Evolutionary conservation across 2,329 filamentous ascomycete species (phyloP), one percentile per base, ranked within the genome.

Genomic region (Sarocladiaceae sp.): DNA sequence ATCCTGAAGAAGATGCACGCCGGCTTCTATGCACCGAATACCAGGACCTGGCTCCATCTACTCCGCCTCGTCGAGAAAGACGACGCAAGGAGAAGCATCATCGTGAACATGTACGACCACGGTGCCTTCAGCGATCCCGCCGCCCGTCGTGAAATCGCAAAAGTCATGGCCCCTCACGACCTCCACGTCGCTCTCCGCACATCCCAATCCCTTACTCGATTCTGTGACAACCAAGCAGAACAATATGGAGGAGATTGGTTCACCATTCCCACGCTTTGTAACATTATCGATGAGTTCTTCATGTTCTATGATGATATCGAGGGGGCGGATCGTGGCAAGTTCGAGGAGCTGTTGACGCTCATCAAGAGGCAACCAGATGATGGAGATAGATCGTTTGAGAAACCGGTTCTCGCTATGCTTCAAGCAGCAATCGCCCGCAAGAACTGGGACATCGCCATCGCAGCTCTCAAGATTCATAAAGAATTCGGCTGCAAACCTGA

Each of bases 1-100:
- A 63, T 69, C 1, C 58, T 79, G 15, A 56, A 61, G 15, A 63
- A 67, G 53, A 79, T 80, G 76, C 54, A 64, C 22, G 51, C 56
- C 6, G 63, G 65, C 12, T 70, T 66, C 46, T 66, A 70, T 40
- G 55, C 57, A 25, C 74, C 76, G 3, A 72, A 77, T 46, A 60
- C 72, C 3, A 61, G 63, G 15, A 79, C 77, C 0, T 80, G 77
- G 77, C 57, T 73, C 2, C 64, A 74, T 3, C 76, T 79, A 53
- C 62, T 80, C 17, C 63, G 66, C n/a, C 66, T 80, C 40, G 78
- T 87, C 53, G 78, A 81, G 63, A 78, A 77, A 11, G 82, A 85
- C 60, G 75, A 80, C n/a, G 71, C 75, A 48, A 68, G 70, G 50
- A 69, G 71, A 22, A 72, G 75, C 56, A 64, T 77, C 26, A 60